phyloP scores from a whole-genome alignment of 2,329 filamentous ascomycete genomes.

The Fusarium tuaranense region DNA sequence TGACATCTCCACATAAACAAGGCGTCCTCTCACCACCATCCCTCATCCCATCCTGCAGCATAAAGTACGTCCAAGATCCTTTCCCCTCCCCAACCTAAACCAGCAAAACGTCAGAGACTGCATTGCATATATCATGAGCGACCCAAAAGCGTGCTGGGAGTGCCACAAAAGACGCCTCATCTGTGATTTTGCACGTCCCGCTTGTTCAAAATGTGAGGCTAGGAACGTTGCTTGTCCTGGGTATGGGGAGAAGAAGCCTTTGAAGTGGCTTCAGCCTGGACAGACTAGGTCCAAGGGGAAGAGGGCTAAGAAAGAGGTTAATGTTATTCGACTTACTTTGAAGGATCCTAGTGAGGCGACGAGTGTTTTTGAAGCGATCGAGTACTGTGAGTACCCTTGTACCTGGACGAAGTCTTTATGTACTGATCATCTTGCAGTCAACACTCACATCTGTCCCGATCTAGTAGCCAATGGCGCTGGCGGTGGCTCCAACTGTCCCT shows the following conservation, averaged over 20 bases:
- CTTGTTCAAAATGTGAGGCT: constrained; percentile 24
- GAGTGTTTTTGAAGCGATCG: constrained; percentile 7
- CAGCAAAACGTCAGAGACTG: background rate
- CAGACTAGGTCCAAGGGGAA: constrained; percentile 35
- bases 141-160: constrained; percentile 32
- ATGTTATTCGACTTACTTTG: constrained; percentile 2
- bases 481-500: constrained; percentile 9
- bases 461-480: constrained; percentile 24
- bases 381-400: constrained; percentile 16
- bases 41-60: background rate
- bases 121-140: background rate
- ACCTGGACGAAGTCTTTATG: background rate
- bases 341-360: background rate
- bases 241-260: constrained; percentile 32
- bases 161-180: constrained; percentile 32
- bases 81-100: background rate
- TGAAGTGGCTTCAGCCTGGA: constrained; percentile 35
- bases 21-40: background rate
- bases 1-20: background rate
- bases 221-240: constrained; percentile 26
- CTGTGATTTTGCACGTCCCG: constrained; percentile 31
- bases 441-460: constrained; percentile 33
- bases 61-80: background rate
- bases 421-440: constrained; percentile 12
- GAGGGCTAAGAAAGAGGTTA: constrained; percentile 12